Conservation (phyloP, 768 basidiomycete species). For the Collybiopsis luxurians region DNA sequence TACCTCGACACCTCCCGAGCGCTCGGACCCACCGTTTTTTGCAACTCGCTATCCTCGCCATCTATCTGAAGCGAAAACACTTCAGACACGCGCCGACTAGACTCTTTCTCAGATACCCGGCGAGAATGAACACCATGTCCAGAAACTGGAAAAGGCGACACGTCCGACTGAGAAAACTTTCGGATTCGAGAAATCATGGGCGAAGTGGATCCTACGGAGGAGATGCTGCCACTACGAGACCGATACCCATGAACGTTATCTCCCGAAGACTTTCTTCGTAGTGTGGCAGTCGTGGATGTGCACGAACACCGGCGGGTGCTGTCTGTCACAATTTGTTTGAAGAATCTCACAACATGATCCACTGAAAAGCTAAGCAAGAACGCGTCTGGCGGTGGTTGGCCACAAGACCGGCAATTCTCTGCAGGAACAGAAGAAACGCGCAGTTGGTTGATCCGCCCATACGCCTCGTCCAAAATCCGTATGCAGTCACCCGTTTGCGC, state of each 20-base stretch:
- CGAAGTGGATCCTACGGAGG: constrained; percentile 39
- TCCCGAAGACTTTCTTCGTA: constrained; percentile 42
- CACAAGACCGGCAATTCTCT: constrained; percentile 68
- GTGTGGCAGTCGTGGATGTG: constrained; percentile 35
- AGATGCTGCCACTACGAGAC: constrained; percentile 61
- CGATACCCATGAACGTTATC: constrained; percentile 45
- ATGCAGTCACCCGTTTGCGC: constrained; percentile 62
- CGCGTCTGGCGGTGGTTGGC: constrained; percentile 62
- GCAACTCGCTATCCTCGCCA: constrained; percentile 37
- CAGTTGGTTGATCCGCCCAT: constrained; percentile 58
- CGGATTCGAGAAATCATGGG: constrained; percentile 48
- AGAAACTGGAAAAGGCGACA: constrained; percentile 71
- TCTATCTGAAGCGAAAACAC: constrained; percentile 43
- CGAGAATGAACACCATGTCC: constrained; percentile 78
- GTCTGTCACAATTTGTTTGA: constrained; percentile 58
- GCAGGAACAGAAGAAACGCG: constrained; percentile 52
- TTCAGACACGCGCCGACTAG: constrained; percentile 47
- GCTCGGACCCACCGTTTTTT: constrained; percentile 15
- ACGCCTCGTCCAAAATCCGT: constrained; percentile 55
- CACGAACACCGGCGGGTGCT: constrained; percentile 69
- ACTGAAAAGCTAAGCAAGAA: constrained; percentile 66
- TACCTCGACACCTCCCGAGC: constrained; percentile 19
- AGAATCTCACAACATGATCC: constrained; percentile 60
- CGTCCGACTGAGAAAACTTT: constrained; percentile 46
- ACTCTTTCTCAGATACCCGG: constrained; percentile 68